phyloP scores from a whole-genome alignment of 257 asterid genomes.

The Ilex asprella region DNA sequence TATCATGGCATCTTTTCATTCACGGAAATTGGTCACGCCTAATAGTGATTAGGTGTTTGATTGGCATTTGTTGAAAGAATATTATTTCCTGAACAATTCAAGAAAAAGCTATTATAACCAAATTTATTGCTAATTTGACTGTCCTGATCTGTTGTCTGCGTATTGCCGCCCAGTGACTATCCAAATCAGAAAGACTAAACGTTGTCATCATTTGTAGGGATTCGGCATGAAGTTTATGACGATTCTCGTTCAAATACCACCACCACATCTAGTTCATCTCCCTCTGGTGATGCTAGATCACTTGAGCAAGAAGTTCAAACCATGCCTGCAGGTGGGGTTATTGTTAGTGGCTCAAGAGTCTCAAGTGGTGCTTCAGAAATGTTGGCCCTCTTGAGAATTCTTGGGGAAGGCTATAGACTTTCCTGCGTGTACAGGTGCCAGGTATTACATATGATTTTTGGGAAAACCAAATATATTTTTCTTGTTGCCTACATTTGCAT shows the following conservation, averaged over 20 bases:
- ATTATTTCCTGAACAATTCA: too few relatives aligned
- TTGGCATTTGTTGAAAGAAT: too few relatives aligned
- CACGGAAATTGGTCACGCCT: too few relatives aligned
- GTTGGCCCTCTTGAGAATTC: constrained; percentile 63
- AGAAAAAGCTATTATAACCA: too few relatives aligned
- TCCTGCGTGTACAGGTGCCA: constrained; percentile 77
- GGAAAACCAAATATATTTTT: constrained; percentile 3
- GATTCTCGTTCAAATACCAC: constrained; percentile 52
- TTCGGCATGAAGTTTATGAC: constrained; percentile 55
- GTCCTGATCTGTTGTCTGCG: background rate
- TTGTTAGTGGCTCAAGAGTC: constrained; percentile 42
- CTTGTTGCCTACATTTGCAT: constrained; percentile 4
- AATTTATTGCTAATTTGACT: too few relatives aligned
- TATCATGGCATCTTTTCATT: too few relatives aligned
- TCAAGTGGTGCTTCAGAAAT: constrained; percentile 68
- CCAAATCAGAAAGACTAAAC: too few relatives aligned
- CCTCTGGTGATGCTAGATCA: constrained; percentile 42
- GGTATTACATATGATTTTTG: constrained; percentile 36
- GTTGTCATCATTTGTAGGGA: constrained; percentile 34
- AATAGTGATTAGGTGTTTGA: too few relatives aligned
- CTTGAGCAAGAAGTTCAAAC: constrained; percentile 60
- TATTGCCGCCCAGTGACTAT: background rate
- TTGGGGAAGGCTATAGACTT: constrained; percentile 92
- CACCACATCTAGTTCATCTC: constrained; percentile 43
- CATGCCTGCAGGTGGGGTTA: constrained; percentile 38